A percentile compares a stretch with the other conserved stretches of the same genome.
These are phyloP conservation scores for Lycium barbarum DNA, from an alignment of 257 asterid genomes.

Conservation along the genomic window DNA sequence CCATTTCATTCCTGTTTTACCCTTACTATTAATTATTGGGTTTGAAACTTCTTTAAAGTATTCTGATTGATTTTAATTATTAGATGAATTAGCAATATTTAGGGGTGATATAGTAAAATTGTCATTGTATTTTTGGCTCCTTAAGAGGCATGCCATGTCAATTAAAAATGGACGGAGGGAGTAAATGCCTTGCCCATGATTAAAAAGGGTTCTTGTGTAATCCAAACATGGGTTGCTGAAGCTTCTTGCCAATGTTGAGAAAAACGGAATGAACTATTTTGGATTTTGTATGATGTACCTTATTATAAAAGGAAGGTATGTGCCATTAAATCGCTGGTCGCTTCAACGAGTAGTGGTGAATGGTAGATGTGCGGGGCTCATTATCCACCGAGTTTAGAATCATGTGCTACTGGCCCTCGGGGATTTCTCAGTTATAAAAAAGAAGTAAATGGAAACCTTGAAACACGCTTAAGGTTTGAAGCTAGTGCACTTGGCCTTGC, in stretches of 20 bases:
- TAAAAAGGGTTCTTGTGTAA: not conserved
- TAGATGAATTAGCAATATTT: too few species aligned
- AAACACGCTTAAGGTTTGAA: not conserved
- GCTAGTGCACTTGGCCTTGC: not conserved
- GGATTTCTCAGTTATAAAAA: not conserved
- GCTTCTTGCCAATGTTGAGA: not conserved
- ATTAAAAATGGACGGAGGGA: too few species aligned
- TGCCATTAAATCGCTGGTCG: not conserved
- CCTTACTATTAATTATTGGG: too few species aligned
- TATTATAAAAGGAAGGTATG: not conserved
- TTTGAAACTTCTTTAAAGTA: too few species aligned
- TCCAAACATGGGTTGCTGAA: not conserved
- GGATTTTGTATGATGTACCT: not conserved
- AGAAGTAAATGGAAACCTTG: not conserved
- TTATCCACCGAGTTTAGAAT: not conserved
- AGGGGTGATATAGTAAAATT: too few species aligned
- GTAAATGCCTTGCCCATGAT: not conserved
- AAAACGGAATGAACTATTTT: not conserved
- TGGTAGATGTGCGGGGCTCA: not conserved
- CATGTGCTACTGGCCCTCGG: not conserved
- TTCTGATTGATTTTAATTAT: too few species aligned
- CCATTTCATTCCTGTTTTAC: too few species aligned
- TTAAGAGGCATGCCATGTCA: too few species aligned
- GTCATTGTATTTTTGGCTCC: too few species aligned
- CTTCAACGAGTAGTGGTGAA: not conserved